These are phyloP conservation scores for Aspergillus niger DNA, from an alignment of 2,329 filamentous ascomycete genomes.

Conservation along the genomic window DNA sequence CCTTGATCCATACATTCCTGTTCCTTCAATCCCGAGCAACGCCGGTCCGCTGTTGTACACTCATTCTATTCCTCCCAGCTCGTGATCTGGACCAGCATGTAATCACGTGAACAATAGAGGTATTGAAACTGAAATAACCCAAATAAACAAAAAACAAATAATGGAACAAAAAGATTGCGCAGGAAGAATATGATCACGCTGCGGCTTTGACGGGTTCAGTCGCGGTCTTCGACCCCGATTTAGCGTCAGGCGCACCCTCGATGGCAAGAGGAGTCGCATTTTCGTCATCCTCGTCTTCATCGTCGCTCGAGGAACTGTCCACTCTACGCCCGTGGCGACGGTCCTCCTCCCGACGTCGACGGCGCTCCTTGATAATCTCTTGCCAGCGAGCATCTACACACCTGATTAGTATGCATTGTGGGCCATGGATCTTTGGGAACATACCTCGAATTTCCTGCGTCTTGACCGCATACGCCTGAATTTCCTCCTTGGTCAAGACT, in stretches of 20 bases:
- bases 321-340: constrained; percentile 38
- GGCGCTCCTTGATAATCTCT: constrained; percentile 39
- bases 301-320: constrained; percentile 38
- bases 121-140: neutral
- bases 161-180: neutral
- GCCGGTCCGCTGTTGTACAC: constrained; percentile 2
- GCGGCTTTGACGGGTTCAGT: constrained; percentile 10
- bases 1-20: neutral
- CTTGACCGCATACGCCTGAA: constrained; percentile 79
- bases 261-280: constrained; percentile 31
- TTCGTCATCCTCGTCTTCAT: constrained; percentile 38
- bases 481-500: constrained; percentile 84
- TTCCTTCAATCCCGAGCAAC: neutral
- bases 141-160: neutral
- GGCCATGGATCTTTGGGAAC: constrained; percentile 27
- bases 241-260: constrained; percentile 32
- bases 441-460: constrained; percentile 80
- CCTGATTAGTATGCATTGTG: constrained; percentile 16
- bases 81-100: neutral
- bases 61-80: neutral
- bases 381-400: constrained; percentile 39
- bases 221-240: constrained; percentile 12
- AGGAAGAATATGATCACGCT: neutral
- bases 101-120: constrained; percentile 5
- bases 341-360: constrained; percentile 46